Evolutionary conservation across 2,329 filamentous ascomycete species (phyloP), one percentile per base, ranked within the genome.

Genomic region (Scytalidium lignicola): DNA sequence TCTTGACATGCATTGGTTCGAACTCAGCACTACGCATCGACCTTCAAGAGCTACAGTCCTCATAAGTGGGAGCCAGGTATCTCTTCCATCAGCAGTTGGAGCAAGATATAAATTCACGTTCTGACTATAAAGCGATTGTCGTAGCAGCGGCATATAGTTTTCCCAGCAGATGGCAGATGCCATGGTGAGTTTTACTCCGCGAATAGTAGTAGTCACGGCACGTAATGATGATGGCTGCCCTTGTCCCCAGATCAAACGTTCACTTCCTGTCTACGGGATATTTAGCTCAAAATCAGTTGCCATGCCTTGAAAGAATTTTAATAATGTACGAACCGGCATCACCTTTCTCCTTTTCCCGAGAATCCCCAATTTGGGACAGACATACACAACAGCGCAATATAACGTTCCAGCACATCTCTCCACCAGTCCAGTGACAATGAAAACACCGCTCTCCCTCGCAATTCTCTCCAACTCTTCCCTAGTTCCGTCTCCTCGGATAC

Each of bases 141-240:
- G 80, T 7, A 96, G 74, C 17, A 96, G 72, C 0, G 91, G 91
- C 90, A 96, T 96, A 70, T 92, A 95, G 67, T 88, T 96, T 67
- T 97, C 91, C 91, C 91, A 96, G 74, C 91, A 96, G 57, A 97
- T 95, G 3, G 90, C 92, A 2, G 87, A 83, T 0, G 86, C 91
- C 51, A 96, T 78, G 49, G 88, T 92, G 52, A 96, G 70, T 55
- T 82, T 83, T 2, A 90, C 80, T 44, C 89, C 90, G 52, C 85
- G 85, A 65, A 96, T 90, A 20, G 75, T 80, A 1, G 90, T 90
- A 21, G 82, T 85, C 1, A 96, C 82, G 3, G 90, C 91, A 54
- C 82, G 81, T 22, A 96, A 76, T 3, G 89, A 93, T 0, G 80
- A 80, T 0, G 91, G 82, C 2, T 83, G 85, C 39, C 90, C 91